phyloP scores from a whole-genome alignment of 2,329 filamentous ascomycete species.

The Eurotiales sp. region DNA sequence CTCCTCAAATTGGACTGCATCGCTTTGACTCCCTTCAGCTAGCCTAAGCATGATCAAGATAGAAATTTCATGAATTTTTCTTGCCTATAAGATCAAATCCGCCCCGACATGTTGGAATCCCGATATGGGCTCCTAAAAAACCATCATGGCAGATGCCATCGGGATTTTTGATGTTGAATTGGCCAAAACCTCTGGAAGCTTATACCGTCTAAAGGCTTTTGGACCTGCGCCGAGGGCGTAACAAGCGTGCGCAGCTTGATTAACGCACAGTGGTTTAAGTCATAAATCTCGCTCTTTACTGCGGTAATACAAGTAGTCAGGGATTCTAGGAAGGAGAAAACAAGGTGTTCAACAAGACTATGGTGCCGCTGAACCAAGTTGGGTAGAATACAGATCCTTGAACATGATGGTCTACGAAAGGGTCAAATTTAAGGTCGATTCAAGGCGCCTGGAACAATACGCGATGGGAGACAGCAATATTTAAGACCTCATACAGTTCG shows the following conservation, averaged over 20 bases:
- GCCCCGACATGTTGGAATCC: constrained; percentile 1
- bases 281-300: background rate
- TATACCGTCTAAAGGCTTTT: too few relatives aligned
- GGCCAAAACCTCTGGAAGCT: background rate
- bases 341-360: background rate
- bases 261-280: background rate
- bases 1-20: constrained; percentile 8
- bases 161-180: background rate
- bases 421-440: background rate
- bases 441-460: background rate
- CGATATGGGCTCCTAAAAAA: constrained; percentile 1
- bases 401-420: too few relatives aligned
- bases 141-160: constrained; percentile 7
- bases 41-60: background rate
- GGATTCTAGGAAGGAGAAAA: too few relatives aligned
- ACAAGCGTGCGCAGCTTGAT: background rate
- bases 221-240: too few relatives aligned
- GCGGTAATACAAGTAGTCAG: background rate
- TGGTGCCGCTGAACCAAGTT: too few relatives aligned
- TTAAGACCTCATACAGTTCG: too few relatives aligned
- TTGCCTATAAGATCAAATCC: constrained; percentile 7
- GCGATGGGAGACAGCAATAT: too few relatives aligned
- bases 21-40: background rate
- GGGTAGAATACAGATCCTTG: too few relatives aligned
- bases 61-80: background rate